These are phyloP conservation scores for Diddensiella caesifluorescens DNA, from an alignment of 805 yeast genomes.

Conservation along the genomic window DNA sequence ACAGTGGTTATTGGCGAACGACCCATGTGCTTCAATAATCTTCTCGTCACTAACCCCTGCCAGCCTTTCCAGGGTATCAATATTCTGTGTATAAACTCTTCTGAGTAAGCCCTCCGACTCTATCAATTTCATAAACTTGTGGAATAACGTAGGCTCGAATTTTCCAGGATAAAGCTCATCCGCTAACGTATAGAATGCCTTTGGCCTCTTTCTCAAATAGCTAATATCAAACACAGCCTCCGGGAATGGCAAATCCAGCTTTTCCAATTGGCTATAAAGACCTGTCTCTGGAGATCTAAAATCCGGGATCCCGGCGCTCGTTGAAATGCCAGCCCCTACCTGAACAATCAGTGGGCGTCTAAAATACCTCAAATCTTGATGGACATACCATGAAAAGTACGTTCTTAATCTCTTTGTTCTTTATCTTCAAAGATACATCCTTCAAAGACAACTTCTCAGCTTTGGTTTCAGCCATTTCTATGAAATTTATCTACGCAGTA, in stretches of 20 bases:
- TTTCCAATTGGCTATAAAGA: conserved; percentile 66
- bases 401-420: conserved; percentile 20
- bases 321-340: conserved; percentile 93
- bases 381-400: conserved; percentile 31
- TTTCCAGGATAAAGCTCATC: conserved; percentile 85
- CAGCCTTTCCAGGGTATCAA: conserved; percentile 82
- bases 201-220: conserved; percentile 67
- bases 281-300: conserved; percentile 83
- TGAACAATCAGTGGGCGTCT: background rate
- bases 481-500: background rate
- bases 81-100: conserved; percentile 86
- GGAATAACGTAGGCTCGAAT: conserved; percentile 78
- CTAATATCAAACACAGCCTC: conserved; percentile 95
- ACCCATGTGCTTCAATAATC: conserved; percentile 91
- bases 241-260: conserved; percentile 77
- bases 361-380: background rate
- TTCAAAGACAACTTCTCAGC: conserved; percentile 6
- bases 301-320: conserved; percentile 93
- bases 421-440: conserved; percentile 21
- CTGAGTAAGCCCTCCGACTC: conserved; percentile 57
- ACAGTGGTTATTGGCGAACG: conserved; percentile 81
- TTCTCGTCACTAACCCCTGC: conserved; percentile 66
- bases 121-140: conserved; percentile 60
- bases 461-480: background rate
- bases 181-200: conserved; percentile 80